Base-by-base conservation (phyloP, 176 grass and related monocot species). In the Eragrostis nindensis region DNA sequence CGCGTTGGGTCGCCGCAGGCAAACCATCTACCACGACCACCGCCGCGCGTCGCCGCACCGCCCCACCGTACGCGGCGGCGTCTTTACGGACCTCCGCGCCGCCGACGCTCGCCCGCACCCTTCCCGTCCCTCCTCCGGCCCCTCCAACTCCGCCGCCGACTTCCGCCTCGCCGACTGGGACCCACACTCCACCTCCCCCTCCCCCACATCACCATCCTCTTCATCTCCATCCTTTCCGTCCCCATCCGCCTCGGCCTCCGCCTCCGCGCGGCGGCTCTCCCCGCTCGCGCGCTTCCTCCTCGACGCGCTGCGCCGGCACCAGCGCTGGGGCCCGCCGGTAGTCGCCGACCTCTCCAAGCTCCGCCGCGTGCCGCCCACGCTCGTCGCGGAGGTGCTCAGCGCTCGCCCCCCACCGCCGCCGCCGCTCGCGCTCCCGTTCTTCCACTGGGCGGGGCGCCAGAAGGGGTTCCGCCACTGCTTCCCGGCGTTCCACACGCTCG, bases 381-480 rank as follows among this genome's bases (percentile, higher is more conserved):
- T 98, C 22, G 84, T 98, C 3, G 24, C 74, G 0, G 84, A 98
- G 81, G 88, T 95, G 30, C 92, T 95, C 48, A 74, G 81, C 16
- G 78, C 84, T 11, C 88, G 73, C 8, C 92, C 88, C 18, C 75
- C 86, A 0, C 79, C 82, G 3, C 81, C 81, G 7, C 92, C 90
- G 13, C 81, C 90, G 16, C 75, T 98, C 32, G 81, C 90, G 71
- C 81, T 87, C 26, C 92, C 88, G 6, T 98, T 98, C 90, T 98
- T 98, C 72, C 90, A 84, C 75, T 98, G 88, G 92, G 90, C 90
- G 2, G 90, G 86, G 5, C 85, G 85, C 63, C 90, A 98, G 84
- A 91, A 91, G 84, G 80, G 82, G n/a, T 91, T 95, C 82, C 88
- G 86, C 65, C 92, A 93, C 56, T 82, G 84, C 53, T 98, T 93